A percentile compares a stretch with the other conserved stretches of the same genome.
phyloP scores from a whole-genome alignment of 176 grass and related monocot species.

The Zoysia japonica region DNA sequence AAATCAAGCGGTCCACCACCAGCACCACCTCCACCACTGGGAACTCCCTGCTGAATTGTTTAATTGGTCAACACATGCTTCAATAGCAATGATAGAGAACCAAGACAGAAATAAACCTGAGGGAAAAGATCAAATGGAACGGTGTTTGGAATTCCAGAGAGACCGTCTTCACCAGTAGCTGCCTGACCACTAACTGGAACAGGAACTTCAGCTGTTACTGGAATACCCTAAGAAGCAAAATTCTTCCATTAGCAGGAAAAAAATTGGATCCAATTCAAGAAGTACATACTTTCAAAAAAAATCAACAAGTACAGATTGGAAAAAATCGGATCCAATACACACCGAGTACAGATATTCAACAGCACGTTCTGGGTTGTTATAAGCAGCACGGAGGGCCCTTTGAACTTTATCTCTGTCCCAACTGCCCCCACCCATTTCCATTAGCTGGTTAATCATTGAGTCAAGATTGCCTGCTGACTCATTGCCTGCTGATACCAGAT shows the following conservation, averaged over 20 bases:
- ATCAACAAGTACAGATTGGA: background rate
- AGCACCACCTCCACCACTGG: conserved; percentile 58
- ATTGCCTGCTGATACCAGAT: conserved; percentile 60
- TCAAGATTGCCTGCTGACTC: conserved; percentile 59
- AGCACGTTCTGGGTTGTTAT: conserved; percentile 96
- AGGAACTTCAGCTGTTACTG: conserved; percentile 70
- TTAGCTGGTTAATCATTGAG: conserved; percentile 69
- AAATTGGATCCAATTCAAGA: conserved; percentile 21
- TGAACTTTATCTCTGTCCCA: conserved; percentile 87
- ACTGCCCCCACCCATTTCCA: conserved; percentile 96
- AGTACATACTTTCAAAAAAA: background rate
- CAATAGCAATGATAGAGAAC: conserved; percentile 14
- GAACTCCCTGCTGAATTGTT: conserved; percentile 54
- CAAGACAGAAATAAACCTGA: conserved; percentile 51
- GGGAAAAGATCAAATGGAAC: conserved; percentile 95
- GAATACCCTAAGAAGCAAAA: conserved; percentile 70
- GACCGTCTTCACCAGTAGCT: conserved; percentile 31
- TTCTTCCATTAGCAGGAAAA: conserved; percentile 28
- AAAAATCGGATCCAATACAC: conserved; percentile 11
- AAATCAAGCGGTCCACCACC: conserved; percentile 82
- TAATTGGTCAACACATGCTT: conserved; percentile 31
- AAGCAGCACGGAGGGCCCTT: conserved; percentile 80
- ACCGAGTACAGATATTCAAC: conserved; percentile 99
- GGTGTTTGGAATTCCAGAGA: conserved; percentile 76
- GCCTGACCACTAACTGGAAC: conserved; percentile 61